phyloP scores from a whole-genome alignment of 2,329 filamentous ascomycete species.

The Triangularia setosa region DNA sequence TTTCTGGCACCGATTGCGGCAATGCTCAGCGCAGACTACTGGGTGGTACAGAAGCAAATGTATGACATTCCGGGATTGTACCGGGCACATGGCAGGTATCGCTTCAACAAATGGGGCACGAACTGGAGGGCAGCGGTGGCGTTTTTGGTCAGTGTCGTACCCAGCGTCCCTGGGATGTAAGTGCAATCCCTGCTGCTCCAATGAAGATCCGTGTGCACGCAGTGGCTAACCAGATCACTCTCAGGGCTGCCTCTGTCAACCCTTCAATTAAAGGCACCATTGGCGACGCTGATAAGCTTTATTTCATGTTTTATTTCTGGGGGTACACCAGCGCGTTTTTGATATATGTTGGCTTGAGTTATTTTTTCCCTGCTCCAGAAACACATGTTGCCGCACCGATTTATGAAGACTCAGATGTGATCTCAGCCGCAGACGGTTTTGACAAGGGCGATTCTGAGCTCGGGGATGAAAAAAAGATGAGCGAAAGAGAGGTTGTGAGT shows the following conservation, averaged over 20 bases:
- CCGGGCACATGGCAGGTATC: conserved; percentile 16
- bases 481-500: background rate
- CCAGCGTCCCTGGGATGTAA: conserved; percentile 25
- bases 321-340: conserved; percentile 35
- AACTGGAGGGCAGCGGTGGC: conserved; percentile 20
- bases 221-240: background rate
- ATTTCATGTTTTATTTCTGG: conserved; percentile 36
- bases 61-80: conserved; percentile 21
- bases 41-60: conserved; percentile 23
- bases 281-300: conserved; percentile 31
- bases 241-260: conserved; percentile 25
- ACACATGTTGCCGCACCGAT: conserved; percentile 32
- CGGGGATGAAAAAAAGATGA: conserved; percentile 15
- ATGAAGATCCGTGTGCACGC: background rate
- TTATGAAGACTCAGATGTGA: conserved; percentile 28
- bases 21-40: conserved; percentile 26
- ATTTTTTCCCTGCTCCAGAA: conserved; percentile 32
- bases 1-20: conserved; percentile 58
- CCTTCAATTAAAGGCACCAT: conserved; percentile 23
- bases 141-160: conserved; percentile 23
- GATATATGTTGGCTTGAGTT: conserved; percentile 29
- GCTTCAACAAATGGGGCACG: conserved; percentile 21
- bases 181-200: background rate
- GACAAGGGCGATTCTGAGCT: conserved; percentile 17
- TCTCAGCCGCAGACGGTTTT: conserved; percentile 14